A percentile compares a stretch with the other conserved stretches of the same genome.
phyloP scores from a whole-genome alignment of 1,284 basidiomycete genomes.

The Somion occarium region DNA sequence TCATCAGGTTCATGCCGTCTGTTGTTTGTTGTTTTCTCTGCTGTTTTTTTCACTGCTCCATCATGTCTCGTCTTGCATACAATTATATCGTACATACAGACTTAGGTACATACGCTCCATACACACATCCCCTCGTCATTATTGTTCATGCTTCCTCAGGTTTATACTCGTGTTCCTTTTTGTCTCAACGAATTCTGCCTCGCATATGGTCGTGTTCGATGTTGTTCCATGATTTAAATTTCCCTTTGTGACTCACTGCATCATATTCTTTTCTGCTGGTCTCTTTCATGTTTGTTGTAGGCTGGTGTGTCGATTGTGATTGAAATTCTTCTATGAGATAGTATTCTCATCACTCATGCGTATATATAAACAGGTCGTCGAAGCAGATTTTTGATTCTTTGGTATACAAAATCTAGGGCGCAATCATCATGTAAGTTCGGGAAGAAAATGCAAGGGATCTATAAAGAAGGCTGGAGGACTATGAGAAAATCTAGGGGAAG shows the following conservation, averaged over 20 bases:
- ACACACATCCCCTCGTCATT: not conserved
- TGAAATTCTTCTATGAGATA: not conserved
- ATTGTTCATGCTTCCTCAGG: not conserved
- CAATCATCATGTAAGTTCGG: no score
- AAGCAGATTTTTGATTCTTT: no score
- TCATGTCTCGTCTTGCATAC: constrained; percentile 1
- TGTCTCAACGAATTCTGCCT: not conserved
- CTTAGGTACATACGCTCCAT: not conserved
- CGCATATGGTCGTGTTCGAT: not conserved
- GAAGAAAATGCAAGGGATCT: no score
- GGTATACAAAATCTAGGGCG: no score
- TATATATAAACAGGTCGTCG: no score
- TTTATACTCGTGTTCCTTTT: not conserved
- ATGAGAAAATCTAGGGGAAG: no score
- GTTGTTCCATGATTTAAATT: not conserved
- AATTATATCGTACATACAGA: not conserved
- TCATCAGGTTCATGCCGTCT: not conserved
- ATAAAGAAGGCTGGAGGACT: no score
- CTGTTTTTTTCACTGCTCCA: not conserved
- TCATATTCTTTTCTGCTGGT: not conserved
- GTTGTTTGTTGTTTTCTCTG: not conserved
- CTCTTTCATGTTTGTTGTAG: not conserved
- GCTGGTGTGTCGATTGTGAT: not conserved
- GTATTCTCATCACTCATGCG: no score
- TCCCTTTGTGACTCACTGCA: not conserved